A percentile compares a stretch with the other conserved stretches of the same genome.
Conservation (phyloP, 371 early-diverging fungal species). For the Mortierella sp. region DNA sequence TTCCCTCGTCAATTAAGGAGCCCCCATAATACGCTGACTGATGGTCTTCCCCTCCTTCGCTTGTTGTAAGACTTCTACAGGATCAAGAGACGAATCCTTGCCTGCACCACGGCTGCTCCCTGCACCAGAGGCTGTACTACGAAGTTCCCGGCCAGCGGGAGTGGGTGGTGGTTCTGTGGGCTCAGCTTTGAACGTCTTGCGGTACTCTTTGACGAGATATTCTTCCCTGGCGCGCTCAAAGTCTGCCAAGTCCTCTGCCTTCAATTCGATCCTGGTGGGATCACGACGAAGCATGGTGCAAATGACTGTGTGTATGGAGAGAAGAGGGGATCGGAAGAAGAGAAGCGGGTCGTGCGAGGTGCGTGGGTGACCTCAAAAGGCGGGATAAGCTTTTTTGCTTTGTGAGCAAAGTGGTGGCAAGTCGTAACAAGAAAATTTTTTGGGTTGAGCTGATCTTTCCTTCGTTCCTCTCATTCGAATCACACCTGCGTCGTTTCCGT, state of each 20-base stretch:
- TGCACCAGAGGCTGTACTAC: neutral
- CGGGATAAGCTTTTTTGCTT: neutral
- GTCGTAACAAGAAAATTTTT: constrained; percentile 6
- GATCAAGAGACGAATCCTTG: constrained; percentile 15
- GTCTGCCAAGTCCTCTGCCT: constrained; percentile 35
- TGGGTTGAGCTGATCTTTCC: neutral
- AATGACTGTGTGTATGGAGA: neutral
- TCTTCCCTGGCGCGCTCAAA: constrained; percentile 45
- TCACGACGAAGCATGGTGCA: constrained; percentile 45
- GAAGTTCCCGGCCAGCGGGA: constrained; percentile 13
- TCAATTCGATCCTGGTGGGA: constrained; percentile 47
- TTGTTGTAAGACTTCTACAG: constrained; percentile 25
- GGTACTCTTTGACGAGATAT: constrained; percentile 19
- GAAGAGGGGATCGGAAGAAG: neutral
- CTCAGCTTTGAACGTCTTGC: constrained; percentile 3
- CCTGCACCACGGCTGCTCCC: neutral
- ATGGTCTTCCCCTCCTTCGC: constrained; percentile 35
- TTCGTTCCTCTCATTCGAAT: constrained; percentile 3
- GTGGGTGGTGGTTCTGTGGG: constrained; percentile 37
- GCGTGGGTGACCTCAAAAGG: neutral
- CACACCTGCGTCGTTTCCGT: too few relatives aligned
- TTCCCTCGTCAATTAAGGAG: too few relatives aligned
- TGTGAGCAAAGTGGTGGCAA: constrained; percentile 12
- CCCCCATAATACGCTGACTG: too few relatives aligned
- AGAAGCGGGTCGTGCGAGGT: neutral